Percentiles rank a stretch among this genome's conserved stretches.
These are phyloP conservation scores for Linnemannia exigua DNA, from an alignment of 192 early-diverging fungal genomes.

Conservation along the genomic window DNA sequence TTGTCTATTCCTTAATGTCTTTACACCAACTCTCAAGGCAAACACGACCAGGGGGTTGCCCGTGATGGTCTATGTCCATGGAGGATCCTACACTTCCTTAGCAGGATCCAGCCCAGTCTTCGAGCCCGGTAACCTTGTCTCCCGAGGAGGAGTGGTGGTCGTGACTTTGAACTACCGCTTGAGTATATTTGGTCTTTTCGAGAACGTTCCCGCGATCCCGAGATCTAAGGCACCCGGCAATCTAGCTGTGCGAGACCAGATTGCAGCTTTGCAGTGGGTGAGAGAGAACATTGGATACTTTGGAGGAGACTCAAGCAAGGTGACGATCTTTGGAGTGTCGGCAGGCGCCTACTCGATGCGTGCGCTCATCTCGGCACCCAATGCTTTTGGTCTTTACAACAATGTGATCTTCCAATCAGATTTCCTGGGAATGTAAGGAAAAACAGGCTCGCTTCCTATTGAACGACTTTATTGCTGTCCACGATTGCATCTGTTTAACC, in stretches of 20 bases:
- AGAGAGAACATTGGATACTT: conserved; percentile 69
- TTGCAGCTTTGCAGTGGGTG: conserved; percentile 68
- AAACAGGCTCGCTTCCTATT: too few species aligned
- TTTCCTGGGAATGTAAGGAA: neutral
- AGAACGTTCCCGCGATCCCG: neutral
- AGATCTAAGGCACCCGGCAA: conserved; percentile 8
- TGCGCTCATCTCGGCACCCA: neutral
- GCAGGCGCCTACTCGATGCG: conserved; percentile 2
- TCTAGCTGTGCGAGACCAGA: conserved; percentile 8
- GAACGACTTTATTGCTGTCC: too few species aligned
- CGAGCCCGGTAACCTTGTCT: conserved; percentile 16
- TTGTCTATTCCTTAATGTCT: conserved; percentile 37
- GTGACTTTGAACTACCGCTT: conserved; percentile 28
- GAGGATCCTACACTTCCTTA: neutral
- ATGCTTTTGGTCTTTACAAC: neutral
- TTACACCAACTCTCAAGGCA: conserved; percentile 9
- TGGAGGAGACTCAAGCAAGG: conserved; percentile 66
- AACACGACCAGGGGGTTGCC: neutral
- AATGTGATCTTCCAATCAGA: conserved; percentile 12
- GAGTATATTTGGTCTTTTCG: neutral
- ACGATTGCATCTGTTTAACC: too few species aligned
- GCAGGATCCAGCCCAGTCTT: neutral
- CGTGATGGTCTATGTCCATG: conserved; percentile 25
- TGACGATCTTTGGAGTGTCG: conserved; percentile 67
- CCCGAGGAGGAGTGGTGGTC: conserved; percentile 21